Percentiles rank a stretch among this genome's conserved stretches.
phyloP scores from a whole-genome alignment of 108 stramenopile species.

The Cyclotella sp. region DNA sequence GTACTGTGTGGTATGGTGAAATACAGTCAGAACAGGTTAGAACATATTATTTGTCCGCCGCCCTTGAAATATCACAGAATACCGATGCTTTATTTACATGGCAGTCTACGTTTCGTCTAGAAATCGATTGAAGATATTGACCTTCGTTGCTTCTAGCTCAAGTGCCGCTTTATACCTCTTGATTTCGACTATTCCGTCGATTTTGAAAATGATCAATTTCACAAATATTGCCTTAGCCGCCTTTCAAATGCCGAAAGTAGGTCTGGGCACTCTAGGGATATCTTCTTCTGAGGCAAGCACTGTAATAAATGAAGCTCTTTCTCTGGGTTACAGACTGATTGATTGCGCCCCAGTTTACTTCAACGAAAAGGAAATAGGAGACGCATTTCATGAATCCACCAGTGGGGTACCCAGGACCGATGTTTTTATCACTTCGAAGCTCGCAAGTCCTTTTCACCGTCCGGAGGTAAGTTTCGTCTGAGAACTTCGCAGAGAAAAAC shows the following conservation, averaged over 20 bases:
- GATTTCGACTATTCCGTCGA: background rate
- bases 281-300: constrained; percentile 10
- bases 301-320: constrained; percentile 47
- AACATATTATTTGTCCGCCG: no score
- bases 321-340: constrained; percentile 67
- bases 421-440: constrained; percentile 85
- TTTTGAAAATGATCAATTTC: constrained; percentile 13
- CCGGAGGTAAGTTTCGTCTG: constrained; percentile 31
- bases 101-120: background rate
- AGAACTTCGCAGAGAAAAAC: background rate
- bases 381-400: constrained; percentile 59
- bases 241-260: constrained; percentile 13
- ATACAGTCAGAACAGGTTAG: no score
- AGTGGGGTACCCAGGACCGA: constrained; percentile 61
- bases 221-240: constrained; percentile 5
- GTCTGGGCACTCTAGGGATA: constrained; percentile 21
- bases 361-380: constrained; percentile 76
- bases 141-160: background rate
- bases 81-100: background rate
- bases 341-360: constrained; percentile 84
- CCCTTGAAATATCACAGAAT: no score
- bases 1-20: no score
- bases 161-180: background rate
- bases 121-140: background rate
- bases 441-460: constrained; percentile 84